Conservation (phyloP, 2,329 filamentous ascomycete genomes). For the Tolypocladium tropicale region DNA sequence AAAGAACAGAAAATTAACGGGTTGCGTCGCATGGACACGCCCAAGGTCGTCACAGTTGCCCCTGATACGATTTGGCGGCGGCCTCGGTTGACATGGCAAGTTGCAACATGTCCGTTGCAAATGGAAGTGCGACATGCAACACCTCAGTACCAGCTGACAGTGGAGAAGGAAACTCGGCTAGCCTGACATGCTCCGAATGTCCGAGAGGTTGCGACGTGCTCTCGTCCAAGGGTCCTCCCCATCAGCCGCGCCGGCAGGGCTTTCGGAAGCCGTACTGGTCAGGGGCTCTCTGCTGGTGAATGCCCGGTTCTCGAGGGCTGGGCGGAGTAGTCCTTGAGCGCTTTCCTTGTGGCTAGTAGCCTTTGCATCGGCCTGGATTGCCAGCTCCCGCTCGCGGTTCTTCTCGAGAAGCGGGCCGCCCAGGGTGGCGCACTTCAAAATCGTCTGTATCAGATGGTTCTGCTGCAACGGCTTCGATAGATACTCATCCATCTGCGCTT, state of each 20-base stretch:
- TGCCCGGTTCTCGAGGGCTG: conserved; percentile 45
- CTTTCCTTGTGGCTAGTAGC: conserved; percentile 29
- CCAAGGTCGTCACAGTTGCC: background rate
- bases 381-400: conserved; percentile 52
- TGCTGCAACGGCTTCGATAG: conserved; percentile 93
- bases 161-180: conserved; percentile 11
- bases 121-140: conserved; percentile 2
- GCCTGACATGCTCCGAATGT: conserved; percentile 27
- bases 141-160: conserved; percentile 18
- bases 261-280: conserved; percentile 43
- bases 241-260: conserved; percentile 43
- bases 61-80: background rate
- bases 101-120: background rate
- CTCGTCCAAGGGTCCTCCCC: conserved; percentile 37
- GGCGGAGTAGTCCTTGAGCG: conserved; percentile 24
- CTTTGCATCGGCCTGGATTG: conserved; percentile 38
- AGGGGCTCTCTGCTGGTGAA: conserved; percentile 59
- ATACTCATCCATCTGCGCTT: conserved; percentile 99
- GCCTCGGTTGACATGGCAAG: background rate
- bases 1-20: background rate
- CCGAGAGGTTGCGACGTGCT: conserved; percentile 34
- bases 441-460: conserved; percentile 95
- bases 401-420: conserved; percentile 75
- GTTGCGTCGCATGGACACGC: background rate
- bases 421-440: conserved; percentile 90